Evolutionary conservation across 2,329 filamentous ascomycete species (phyloP).

Genomic region (Teratosphaeria pseudoeucalypti): DNA sequence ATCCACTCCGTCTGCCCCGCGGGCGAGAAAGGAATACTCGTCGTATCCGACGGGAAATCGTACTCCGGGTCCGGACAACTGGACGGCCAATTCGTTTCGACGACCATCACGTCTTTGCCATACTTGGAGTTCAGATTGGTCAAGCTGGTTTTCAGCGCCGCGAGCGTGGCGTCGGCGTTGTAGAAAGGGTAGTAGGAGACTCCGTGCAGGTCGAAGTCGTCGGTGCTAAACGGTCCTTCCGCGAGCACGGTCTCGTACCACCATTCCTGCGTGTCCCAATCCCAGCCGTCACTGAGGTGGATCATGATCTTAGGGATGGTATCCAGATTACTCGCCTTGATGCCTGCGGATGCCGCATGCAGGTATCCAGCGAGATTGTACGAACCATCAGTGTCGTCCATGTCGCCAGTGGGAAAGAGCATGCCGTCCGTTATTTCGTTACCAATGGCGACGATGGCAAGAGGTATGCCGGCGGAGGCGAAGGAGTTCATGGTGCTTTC

Average conservation of each 20-base stretch:
- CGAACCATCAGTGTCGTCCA: conserved; percentile 17
- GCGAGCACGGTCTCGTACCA: conserved; percentile 23
- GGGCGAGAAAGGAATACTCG: conserved; percentile 16
- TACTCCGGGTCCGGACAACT: conserved; percentile 18
- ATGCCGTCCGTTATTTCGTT: conserved; percentile 29
- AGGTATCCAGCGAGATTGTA: conserved; percentile 25
- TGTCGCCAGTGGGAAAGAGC: conserved; percentile 25
- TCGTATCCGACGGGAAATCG: conserved; percentile 15
- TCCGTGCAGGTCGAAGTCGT: conserved; percentile 20
- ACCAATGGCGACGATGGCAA: conserved; percentile 30
- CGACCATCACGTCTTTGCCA: conserved; percentile 18
- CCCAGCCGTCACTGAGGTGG: conserved; percentile 26
- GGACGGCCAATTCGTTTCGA: conserved; percentile 24
- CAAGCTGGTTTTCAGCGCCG: conserved; percentile 13
- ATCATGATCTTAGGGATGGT: conserved; percentile 21
- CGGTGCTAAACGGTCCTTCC: conserved; percentile 13
- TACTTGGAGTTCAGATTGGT: conserved; percentile 14
- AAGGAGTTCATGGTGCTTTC: conserved; percentile 30
- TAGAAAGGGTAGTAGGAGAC: conserved; percentile 25
- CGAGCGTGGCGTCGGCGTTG: conserved; percentile 17
- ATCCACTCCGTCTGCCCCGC: conserved; percentile 21
- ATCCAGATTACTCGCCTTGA: conserved; percentile 17
- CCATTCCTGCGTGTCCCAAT: conserved; percentile 18
- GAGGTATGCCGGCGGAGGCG: conserved; percentile 26
- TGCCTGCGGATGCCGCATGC: conserved; percentile 19